Evolutionary conservation across 371 early-diverging fungal species (phyloP), one percentile per base, ranked within the genome.

Genomic region (Apophysomyces elegans): DNA sequence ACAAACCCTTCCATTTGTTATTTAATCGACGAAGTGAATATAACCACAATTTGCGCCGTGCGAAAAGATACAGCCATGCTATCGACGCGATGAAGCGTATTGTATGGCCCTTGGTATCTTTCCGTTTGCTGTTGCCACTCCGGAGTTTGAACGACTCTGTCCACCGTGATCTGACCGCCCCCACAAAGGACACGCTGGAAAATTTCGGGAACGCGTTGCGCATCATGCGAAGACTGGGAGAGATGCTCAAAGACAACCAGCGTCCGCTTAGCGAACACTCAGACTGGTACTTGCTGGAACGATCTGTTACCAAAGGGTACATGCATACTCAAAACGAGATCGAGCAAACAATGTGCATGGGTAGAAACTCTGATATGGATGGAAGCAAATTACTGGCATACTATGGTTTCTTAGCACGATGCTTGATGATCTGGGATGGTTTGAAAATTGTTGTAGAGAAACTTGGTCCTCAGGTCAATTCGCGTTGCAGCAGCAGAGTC

Each of bases 51-150:
- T 36, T 73, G 39, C 62, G 69, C 21, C 69, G 75, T 11, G 66
- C 80, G 7, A 75, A 71, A 54, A 50, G 75, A 38, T 79, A 79
- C 61, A 69, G 69, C 37, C 66, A 73, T 5, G 75, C 77, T 0
- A 77, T 79, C 45, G 73, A 73, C 38, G 80, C 73, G 2, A 75
- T 77, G 69, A 76, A 75, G 16, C 64, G 71, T 0, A 69, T 79
- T 2, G 69, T 77, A 0, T 77, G 77, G 77, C 70, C 77, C 0
- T 37, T 77, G 45, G 73, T 75, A 9, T 77, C 80, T 1, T 79
- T 75, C 50, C 61, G 77, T 9, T 41, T 79, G 16, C 26, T 79
- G 2, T 18, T 71, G 4, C 80, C 80, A 1, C 54, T 77, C 13
- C 56, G 56, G 5, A 36, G 36, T 4, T 2, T 18, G 13, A 56